Evolutionary conservation across 139 green algal species (phyloP).

Genomic region (Chlamydomonas sphaeroides): DNA sequence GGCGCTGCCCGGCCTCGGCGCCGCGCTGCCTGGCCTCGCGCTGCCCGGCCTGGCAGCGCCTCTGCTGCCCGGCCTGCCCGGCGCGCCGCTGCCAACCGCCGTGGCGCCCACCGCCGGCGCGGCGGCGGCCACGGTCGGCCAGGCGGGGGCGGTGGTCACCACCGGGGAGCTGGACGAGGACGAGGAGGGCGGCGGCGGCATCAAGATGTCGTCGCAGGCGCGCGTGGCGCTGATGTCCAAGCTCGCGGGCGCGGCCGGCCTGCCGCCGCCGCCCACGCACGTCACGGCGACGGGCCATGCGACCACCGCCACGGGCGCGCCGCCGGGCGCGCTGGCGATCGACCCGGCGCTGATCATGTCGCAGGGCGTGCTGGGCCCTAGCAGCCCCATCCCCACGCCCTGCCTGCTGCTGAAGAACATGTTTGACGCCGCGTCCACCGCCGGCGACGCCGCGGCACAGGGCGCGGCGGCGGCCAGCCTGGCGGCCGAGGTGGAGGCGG

Average conservation of each 20-base stretch:
- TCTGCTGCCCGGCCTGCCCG: neutral
- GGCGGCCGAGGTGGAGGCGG: constrained; percentile 85
- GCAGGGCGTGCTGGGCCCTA: constrained; percentile 89
- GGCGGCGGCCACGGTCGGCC: neutral
- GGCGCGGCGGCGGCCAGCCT: constrained; percentile 72
- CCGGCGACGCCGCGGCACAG: constrained; percentile 53
- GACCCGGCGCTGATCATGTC: constrained; percentile 17
- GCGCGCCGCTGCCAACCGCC: neutral
- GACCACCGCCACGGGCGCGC: neutral
- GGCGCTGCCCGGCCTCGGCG: neutral
- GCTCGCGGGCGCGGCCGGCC: constrained; percentile 74
- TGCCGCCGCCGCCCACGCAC: constrained; percentile 16
- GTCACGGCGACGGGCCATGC: no score
- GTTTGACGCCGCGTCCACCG: constrained; percentile 82
- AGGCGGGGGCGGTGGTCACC: neutral
- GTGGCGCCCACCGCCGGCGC: neutral
- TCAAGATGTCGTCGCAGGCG: constrained; percentile 76
- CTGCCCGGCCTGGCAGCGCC: neutral
- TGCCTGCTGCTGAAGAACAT: constrained; percentile 96
- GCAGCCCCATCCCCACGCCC: constrained; percentile 90
- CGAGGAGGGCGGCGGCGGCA: constrained; percentile 55
- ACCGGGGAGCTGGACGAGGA: constrained; percentile 62
- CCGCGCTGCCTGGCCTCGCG: neutral
- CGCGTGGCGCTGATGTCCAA: constrained; percentile 85
- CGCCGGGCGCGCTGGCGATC: neutral